Percentiles rank a stretch among this genome's conserved stretches.
These are phyloP conservation scores for Penicillium bovifimosum DNA, from an alignment of 495 filamentous ascomycete species.

Conservation along the genomic window DNA sequence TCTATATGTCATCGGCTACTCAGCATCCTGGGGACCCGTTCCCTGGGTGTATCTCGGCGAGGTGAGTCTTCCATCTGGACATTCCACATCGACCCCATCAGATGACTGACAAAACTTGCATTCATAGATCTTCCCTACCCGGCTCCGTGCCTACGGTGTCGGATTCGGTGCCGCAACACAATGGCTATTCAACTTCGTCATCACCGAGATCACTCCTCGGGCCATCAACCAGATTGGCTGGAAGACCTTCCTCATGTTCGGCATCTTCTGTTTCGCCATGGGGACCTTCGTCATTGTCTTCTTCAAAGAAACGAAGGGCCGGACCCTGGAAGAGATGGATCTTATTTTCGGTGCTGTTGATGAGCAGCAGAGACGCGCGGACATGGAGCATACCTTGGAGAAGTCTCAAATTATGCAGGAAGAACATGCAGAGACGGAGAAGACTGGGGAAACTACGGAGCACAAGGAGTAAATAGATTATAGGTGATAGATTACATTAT, in stretches of 20 bases:
- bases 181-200: constrained; percentile 44
- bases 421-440: constrained; percentile 20
- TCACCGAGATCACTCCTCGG: constrained; percentile 34
- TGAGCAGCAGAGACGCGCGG: constrained; percentile 27
- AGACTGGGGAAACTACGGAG: not conserved
- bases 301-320: constrained; percentile 58
- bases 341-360: constrained; percentile 41
- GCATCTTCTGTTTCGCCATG: constrained; percentile 41
- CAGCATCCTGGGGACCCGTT: constrained; percentile 38
- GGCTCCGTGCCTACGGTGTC: constrained; percentile 66
- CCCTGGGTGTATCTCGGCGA: constrained; percentile 53
- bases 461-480: not conserved
- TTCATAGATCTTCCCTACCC: constrained; percentile 65
- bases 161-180: constrained; percentile 56
- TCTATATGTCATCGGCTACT: constrained; percentile 46
- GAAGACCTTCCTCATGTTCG: constrained; percentile 54
- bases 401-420: constrained; percentile 26
- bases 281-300: constrained; percentile 40
- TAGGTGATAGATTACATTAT: not conserved
- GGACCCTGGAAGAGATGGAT: constrained; percentile 47
- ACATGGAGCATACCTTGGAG: constrained; percentile 40
- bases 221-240: constrained; percentile 46
- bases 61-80: constrained; percentile 11
- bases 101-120: constrained; percentile 1
- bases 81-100: not conserved